phyloP scores from a whole-genome alignment of 768 basidiomycete genomes.

The Glaciozyma martinii region DNA sequence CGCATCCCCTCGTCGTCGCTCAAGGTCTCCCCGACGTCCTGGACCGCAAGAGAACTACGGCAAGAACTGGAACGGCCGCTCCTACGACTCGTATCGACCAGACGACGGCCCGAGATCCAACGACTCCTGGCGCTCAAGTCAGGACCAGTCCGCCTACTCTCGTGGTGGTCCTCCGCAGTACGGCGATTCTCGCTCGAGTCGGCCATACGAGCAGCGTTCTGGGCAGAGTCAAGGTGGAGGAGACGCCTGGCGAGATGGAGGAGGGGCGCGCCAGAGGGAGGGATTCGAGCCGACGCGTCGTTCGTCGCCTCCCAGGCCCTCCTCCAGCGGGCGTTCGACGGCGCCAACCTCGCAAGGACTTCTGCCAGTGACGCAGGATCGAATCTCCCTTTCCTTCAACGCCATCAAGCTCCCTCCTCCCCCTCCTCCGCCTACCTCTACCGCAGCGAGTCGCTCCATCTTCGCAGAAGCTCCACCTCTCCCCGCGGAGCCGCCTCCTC shows the following conservation, averaged over 20 bases:
- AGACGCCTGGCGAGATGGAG: not conserved
- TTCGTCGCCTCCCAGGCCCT: too few species aligned
- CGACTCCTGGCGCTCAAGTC: not conserved
- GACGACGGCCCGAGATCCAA: not conserved
- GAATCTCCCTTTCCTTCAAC: not conserved
- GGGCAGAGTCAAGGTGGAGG: not conserved
- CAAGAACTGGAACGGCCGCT: not conserved
- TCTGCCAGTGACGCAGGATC: too few species aligned
- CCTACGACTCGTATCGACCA: not conserved
- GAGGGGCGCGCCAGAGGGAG: too few species aligned
- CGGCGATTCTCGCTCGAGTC: not conserved
- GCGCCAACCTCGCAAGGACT: too few species aligned
- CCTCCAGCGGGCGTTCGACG: too few species aligned
- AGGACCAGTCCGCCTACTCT: not conserved
- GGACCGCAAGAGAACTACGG: not conserved
- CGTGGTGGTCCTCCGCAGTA: not conserved
- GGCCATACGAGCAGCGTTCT: not conserved
- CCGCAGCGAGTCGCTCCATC: not conserved
- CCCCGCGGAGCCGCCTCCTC: not conserved
- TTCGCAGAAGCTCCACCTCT: not conserved
- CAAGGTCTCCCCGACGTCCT: not conserved
- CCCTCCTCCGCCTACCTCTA: not conserved
- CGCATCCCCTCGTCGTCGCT: not conserved
- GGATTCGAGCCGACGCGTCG: too few species aligned
- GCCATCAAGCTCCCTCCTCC: not conserved